Conservation (phyloP, 495 filamentous ascomycete genomes). For the Penicillium macrosclerotiorum region DNA sequence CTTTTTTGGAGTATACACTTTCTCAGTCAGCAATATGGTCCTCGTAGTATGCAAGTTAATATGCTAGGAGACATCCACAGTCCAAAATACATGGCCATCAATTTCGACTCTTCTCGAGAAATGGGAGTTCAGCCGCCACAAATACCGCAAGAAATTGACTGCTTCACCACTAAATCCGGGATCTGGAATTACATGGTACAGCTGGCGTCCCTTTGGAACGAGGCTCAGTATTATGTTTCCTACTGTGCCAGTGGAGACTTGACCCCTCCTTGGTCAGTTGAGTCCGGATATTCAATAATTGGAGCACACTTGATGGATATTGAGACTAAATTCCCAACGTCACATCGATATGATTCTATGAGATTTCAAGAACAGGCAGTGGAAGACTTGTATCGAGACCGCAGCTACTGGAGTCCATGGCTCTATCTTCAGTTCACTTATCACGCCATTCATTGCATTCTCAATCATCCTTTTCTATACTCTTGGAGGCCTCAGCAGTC, state of each 20-base stretch:
- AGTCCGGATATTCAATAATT: conserved; percentile 41
- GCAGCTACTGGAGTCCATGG: conserved; percentile 44
- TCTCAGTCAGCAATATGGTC: conserved; percentile 40
- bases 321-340: conserved; percentile 39
- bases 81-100: conserved; percentile 23
- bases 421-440: conserved; percentile 45
- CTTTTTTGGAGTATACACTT: conserved; percentile 46
- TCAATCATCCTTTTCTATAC: conserved; percentile 46
- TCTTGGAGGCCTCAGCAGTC: conserved; percentile 43
- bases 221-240: conserved; percentile 37
- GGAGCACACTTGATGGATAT: conserved; percentile 41
- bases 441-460: conserved; percentile 40
- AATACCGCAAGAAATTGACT: conserved; percentile 26
- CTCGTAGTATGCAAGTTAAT: conserved; percentile 32
- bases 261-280: conserved; percentile 41
- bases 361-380: conserved; percentile 40
- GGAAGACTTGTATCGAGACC: conserved; percentile 33
- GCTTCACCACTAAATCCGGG: conserved; percentile 28
- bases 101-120: conserved; percentile 13
- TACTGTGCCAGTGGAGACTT: conserved; percentile 36
- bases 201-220: conserved; percentile 39
- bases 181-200: conserved; percentile 42
- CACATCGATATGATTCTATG: conserved; percentile 41
- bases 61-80: conserved; percentile 31
- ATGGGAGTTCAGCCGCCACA: conserved; percentile 20